Percentiles rank a stretch among this genome's conserved stretches.
phyloP scores from a whole-genome alignment of 2,329 filamentous ascomycete species.

The Canariomyces notabilis region DNA sequence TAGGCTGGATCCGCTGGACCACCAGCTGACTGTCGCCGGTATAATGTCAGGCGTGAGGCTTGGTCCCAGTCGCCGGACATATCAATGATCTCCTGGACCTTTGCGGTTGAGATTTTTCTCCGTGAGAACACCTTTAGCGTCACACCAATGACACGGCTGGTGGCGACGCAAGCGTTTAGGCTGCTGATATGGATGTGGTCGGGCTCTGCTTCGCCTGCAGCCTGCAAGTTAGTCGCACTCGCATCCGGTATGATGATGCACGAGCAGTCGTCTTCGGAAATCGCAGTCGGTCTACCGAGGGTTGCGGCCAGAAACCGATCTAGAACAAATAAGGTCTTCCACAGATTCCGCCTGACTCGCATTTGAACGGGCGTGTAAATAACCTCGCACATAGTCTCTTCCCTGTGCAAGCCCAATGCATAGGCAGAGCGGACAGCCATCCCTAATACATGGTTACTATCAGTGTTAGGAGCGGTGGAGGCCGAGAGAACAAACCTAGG shows the following conservation, averaged over 20 bases:
- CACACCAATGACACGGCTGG: slow-evolving; percentile 52
- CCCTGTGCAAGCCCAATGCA: slow-evolving; percentile 57
- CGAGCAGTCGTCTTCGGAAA: slow-evolving; percentile 58
- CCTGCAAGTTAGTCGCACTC: slow-evolving; percentile 34
- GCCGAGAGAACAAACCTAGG: slow-evolving; percentile 41
- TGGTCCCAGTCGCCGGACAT: slow-evolving; percentile 48
- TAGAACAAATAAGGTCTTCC: slow-evolving; percentile 60
- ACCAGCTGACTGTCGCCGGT: slow-evolving; percentile 45
- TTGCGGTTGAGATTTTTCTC: slow-evolving; percentile 51
- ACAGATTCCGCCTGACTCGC: slow-evolving; percentile 50
- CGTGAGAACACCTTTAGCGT: slow-evolving; percentile 58
- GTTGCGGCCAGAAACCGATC: slow-evolving; percentile 60
- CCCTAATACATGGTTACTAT: slow-evolving; percentile 34
- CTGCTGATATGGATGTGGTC: slow-evolving; percentile 29
- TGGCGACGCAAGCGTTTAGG: slow-evolving; percentile 53
- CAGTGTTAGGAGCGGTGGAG: background rate
- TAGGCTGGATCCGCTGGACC: slow-evolving; percentile 39
- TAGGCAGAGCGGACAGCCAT: slow-evolving; percentile 61
- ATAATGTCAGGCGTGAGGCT: slow-evolving; percentile 42
- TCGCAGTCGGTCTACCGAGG: slow-evolving; percentile 57
- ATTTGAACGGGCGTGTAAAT: slow-evolving; percentile 46
- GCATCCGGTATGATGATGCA: slow-evolving; percentile 29
- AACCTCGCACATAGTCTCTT: slow-evolving; percentile 46
- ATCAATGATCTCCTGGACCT: slow-evolving; percentile 53
- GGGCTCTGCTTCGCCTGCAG: slow-evolving; percentile 9